Evolutionary conservation across 1,139 yeast genomes (phyloP), one percentile per base, ranked within the genome.

Genomic region (Yamadazyma trypodendri): DNA sequence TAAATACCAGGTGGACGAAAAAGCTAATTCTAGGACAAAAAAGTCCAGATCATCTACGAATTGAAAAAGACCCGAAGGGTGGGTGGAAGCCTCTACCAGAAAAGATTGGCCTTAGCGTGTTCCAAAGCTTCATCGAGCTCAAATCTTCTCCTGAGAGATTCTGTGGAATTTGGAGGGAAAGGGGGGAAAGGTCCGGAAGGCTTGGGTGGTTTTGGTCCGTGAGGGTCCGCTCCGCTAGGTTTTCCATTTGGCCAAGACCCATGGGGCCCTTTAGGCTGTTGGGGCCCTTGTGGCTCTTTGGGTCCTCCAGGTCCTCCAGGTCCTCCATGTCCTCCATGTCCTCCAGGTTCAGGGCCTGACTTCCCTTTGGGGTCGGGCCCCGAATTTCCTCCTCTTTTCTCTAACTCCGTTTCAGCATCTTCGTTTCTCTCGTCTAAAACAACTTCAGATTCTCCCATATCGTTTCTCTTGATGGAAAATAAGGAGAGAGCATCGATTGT

Each of bases 31-130:
- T 8, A 6, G 21, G 8, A 18, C 21, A 18, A 8, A n/a, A n/a
- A n/a, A 6, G 25, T 10, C 13, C 13, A n/a, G 25, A 11, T n/a
- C 5, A 11, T 12, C 18, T 9, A 15, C 14, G 29, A 27, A 27
- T 15, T 27, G 29, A 27, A 27, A 27, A 15, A 6, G 9, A 20
- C 6, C 22, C 6, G n/a, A 23, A 23, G 25, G 25, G n/a, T 23
- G n/a, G n/a, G 12, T 11, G 25, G n/a, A n/a, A n/a, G n/a, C n/a
- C n/a, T 11, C 11, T 25, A 25, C 6, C 15, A 27, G n/a, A 27
- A 27, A 16, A 32, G 34, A n/a, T 13, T 24, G 18, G 34, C 34
- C 29, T 32, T 16, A 17, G 29, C 21, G 16, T 24, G 6, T 5
- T 11, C 34, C n/a, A 32, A 24, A 16, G 34, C 34, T 17, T 17